Base-by-base conservation (phyloP, 306 rosid genomes). In the Amphicarpaea edgeworthii region DNA sequence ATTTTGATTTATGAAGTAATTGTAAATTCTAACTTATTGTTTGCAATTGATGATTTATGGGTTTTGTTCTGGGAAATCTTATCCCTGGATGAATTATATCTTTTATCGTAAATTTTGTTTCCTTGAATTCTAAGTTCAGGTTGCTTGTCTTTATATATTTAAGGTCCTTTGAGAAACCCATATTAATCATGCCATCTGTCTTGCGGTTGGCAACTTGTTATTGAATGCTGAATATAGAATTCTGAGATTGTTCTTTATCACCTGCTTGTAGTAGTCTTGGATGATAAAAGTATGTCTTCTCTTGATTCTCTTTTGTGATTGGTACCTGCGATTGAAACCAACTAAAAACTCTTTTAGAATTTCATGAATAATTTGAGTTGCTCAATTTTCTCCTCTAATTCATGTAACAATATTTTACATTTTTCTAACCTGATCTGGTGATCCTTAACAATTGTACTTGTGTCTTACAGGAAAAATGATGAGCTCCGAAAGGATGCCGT, bases 401-500 rank as follows among this genome's bases (percentile, higher is more conserved):
- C 26, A 30, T 61, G 15, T 53, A 38, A 51, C 68, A 3, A 14
- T 74, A 40, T 67, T 28, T 78, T 8, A 30, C 66, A 58, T 77
- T 77, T 63, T 47, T 77, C 59, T 68, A 32, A 28, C 49, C 54
- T 68, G 28, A 61, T 32, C 16, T 67, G 60, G 72, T 74, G 79
- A 43, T 26, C 28, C 71, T 70, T 51, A 45, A 50, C 61, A 19
- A 57, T 68, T 79, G 61, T 61, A 68, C 34, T 63, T 79, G 37
- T 59, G 9, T 60, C 59, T 72, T 79, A 45, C 87, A 94, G 98
- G 90, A 94, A 90, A 85, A 90, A 83, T 77, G 90, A 88, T 75
- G 99, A 95, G 68, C 91, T 95, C 73, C 88, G 94, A 24, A 95
- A 85, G 76, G 97, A 95, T 82, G 88, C 93, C 23, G 89, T 95